Base-by-base conservation (phyloP, 139 green algal species). In the Pleodorina starrii region DNA sequence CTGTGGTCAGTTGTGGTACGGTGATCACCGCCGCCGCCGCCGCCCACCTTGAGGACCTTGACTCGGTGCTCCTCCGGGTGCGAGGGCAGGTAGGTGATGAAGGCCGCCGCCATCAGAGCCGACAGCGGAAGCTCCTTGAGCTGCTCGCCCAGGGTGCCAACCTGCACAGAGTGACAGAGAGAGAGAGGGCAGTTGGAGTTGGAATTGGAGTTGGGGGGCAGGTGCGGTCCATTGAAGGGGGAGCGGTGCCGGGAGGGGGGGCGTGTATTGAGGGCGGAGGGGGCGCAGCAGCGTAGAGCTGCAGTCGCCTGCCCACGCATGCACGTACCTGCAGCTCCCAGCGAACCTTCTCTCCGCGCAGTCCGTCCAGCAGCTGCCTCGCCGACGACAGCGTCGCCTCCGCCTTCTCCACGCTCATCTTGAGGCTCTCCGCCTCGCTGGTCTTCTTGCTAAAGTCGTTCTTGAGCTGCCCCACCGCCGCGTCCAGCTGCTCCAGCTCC, bases 281-380 rank as follows among this genome's bases (percentile, higher is more conserved):
- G n/a, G n/a, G n/a, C n/a, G n/a, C n/a, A n/a, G n/a, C n/a, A n/a
- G n/a, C n/a, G n/a, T n/a, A n/a, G n/a, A n/a, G n/a, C n/a, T n/a
- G n/a, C n/a, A n/a, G n/a, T n/a, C n/a, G n/a, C n/a, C n/a, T n/a
- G n/a, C n/a, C n/a, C n/a, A n/a, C n/a, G n/a, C n/a, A n/a, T n/a
- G n/a, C 14, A 60, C 51, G 51, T 60, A 86, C 79, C 79, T 74
- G 54, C 7, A 11, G 57, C 68, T 94, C 83, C 96, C 96, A 98
- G 72, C 96, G 93, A 17, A 44, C 87, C 86, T 96, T 96, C 91
- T 98, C 96, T 1, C 94, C 95, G 6, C 84, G 86, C 40, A 98
- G 92, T 81, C 96, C 97, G 74, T 87, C 91, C 82, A 98, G 92
- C 82, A 98, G 91, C 43, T 91, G 92, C 75, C 92, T 46, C 11